Evolutionary conservation across 2,329 filamentous ascomycete genomes (phyloP).

Genomic region (Fusarium sp.): DNA sequence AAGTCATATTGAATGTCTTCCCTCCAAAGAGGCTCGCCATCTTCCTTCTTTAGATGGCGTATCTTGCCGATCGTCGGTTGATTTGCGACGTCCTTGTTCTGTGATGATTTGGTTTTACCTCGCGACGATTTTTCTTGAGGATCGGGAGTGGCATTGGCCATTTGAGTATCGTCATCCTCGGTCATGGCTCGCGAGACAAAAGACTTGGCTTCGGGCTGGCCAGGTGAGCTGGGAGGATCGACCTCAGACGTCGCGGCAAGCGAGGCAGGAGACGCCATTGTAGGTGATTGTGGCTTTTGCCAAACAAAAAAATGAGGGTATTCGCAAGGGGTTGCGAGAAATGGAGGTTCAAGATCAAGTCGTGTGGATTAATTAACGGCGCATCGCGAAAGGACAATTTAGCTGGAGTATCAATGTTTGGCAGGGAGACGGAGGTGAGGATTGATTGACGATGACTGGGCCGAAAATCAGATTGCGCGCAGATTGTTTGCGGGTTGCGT

Average conservation of each 20-base stretch:
- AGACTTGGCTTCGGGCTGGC: conserved; percentile 57
- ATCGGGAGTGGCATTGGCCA: conserved; percentile 58
- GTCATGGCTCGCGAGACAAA: conserved; percentile 59
- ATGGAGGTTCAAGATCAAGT: conserved; percentile 8
- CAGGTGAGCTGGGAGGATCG: conserved; percentile 61
- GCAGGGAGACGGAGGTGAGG: conserved; percentile 25
- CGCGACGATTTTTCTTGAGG: conserved; percentile 55
- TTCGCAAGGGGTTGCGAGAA: conserved; percentile 1
- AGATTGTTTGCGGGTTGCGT: conserved; percentile 27
- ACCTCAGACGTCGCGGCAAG: conserved; percentile 58
- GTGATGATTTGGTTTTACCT: conserved; percentile 51
- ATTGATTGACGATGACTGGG: conserved; percentile 27
- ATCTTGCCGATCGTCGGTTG: conserved; percentile 73
- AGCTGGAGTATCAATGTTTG: conserved; percentile 19
- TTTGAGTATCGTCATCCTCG: conserved; percentile 61
- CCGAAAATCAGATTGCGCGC: conserved; percentile 22
- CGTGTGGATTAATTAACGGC: conserved; percentile 32
- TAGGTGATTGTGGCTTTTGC: conserved; percentile 20
- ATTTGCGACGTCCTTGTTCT: conserved; percentile 51
- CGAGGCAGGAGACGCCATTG: conserved; percentile 57
- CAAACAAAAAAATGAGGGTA: conserved; percentile 11
- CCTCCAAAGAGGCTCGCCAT: conserved; percentile 87
- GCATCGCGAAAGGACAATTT: conserved; percentile 35
- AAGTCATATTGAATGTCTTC: conserved; percentile 92
- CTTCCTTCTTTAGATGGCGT: conserved; percentile 86